Base-by-base conservation (phyloP, 140 eudicot species). In the Flaveria floridana region DNA sequence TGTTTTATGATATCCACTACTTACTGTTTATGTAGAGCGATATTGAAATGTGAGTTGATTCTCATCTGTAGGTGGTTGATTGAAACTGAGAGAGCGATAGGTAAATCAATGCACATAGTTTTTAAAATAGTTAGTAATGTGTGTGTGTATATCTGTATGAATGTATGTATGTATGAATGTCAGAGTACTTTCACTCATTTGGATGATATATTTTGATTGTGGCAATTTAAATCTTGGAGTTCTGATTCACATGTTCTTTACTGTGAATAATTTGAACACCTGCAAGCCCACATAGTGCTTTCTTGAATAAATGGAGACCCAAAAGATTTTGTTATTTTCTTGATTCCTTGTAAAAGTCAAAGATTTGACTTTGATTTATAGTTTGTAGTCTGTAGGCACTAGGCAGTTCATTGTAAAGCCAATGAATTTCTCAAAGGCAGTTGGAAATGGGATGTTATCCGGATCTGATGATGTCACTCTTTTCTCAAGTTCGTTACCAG, bases 401-500 rank as follows among this genome's bases (percentile, higher is more conserved):
- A 79, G 87, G 78, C 73, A 37, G 67, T 62, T 57, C 15, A 63
- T 62, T 41, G 21, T 55, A 2, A 71, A 59, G 26, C 23, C 85
- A 16, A 77, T 79, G 76, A 71, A 86, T 77, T 59, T 75, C 73
- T 76, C 87, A 44, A 70, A 84, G 71, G 79, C 79, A 20, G 79
- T 82, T 65, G 79, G 84, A 57, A 74, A 59, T 62, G 65, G 70
- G 73, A 51, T 68, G 53, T 64, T 76, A 68, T 64, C 80, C 7
- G 88, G 83, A 55, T 66, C 82, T 21, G 84, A 76, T 26, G 89
- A 89, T 63, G 84, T 85, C 28, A 66, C 89, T 66, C 77, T 88
- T 37, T 83, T 83, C 76, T 87, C 96, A 48, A 81, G 87, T 79
- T 89, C 96, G n/a, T 83, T 89, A 78, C 96, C 93, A n/a, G 96